Conservation (phyloP, 2,329 filamentous ascomycete species). For the Clonostachys sp. region DNA sequence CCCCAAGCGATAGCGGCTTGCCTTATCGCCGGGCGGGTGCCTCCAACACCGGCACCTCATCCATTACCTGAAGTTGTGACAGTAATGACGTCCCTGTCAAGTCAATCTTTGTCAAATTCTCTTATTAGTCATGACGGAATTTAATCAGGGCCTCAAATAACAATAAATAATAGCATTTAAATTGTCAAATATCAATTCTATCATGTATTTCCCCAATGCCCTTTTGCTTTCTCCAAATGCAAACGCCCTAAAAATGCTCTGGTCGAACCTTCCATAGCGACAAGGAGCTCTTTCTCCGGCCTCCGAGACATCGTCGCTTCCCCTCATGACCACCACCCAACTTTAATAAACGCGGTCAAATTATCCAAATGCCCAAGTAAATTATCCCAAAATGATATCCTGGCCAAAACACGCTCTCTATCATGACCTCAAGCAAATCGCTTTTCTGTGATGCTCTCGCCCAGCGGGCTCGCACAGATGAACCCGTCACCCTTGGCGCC, state of each 20-base stretch:
- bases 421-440: conserved; percentile 29
- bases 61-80: no score
- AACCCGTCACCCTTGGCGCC: conserved; percentile 56
- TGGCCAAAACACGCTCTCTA: background rate
- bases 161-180: no score
- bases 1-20: no score
- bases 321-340: background rate
- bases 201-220: background rate
- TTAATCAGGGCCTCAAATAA: no score
- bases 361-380: background rate
- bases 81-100: no score
- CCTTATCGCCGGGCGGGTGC: no score
- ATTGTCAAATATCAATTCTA: no score
- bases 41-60: no score
- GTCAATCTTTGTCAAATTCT: no score
- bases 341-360: background rate
- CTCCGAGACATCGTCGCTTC: background rate
- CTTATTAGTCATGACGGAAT: no score
- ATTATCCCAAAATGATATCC: background rate
- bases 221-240: background rate
- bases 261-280: no score
- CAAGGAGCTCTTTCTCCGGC: background rate
- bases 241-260: no score
- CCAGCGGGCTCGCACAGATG: conserved; percentile 39
- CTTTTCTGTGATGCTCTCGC: conserved; percentile 57